phyloP scores from a whole-genome alignment of 352 stramenopile genomes.

The Bremia lactucae region DNA sequence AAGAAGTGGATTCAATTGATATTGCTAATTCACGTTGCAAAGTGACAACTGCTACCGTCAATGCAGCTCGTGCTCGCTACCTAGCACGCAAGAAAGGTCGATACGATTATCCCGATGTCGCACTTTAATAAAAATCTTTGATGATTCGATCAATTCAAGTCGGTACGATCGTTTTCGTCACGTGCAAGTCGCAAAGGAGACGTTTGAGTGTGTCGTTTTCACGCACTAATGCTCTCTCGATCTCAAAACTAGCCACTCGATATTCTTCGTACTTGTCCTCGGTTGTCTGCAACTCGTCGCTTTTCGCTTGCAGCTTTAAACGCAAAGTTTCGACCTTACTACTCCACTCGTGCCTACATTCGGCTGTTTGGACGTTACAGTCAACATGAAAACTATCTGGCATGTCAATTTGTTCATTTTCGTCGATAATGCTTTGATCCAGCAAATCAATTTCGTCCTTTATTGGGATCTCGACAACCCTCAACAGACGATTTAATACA shows the following conservation, averaged over 20 bases:
- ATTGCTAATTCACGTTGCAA: conserved; percentile 1
- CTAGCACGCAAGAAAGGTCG: conserved; percentile 26
- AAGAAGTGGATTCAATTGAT: background rate
- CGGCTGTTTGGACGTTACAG: too few relatives aligned
- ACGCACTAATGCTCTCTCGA: conserved; percentile 6
- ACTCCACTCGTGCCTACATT: conserved; percentile 9
- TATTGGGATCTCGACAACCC: conserved; percentile 1
- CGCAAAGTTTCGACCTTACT: conserved; percentile 49
- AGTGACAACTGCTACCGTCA: conserved; percentile 23
- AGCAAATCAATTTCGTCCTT: too few relatives aligned
- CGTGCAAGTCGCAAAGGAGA: conserved; percentile 1
- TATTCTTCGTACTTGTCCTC: conserved; percentile 10
- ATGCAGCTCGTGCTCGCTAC: conserved; percentile 34
- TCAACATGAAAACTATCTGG: too few relatives aligned
- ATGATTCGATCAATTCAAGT: too few relatives aligned
- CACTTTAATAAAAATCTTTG: background rate
- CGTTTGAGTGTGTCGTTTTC: conserved; percentile 7
- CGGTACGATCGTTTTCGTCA: too few relatives aligned
- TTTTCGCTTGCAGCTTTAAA: conserved; percentile 44
- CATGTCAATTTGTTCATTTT: too few relatives aligned
- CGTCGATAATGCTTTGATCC: too few relatives aligned
- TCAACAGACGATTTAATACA: conserved; percentile 3
- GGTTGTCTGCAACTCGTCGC: conserved; percentile 21
- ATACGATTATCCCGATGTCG: background rate
- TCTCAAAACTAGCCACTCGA: conserved; percentile 2